Percentiles rank a stretch among this genome's conserved stretches.
Evolutionary conservation across 768 basidiomycete genomes (phyloP).

Genomic region (Cystoderma amianthinum): DNA sequence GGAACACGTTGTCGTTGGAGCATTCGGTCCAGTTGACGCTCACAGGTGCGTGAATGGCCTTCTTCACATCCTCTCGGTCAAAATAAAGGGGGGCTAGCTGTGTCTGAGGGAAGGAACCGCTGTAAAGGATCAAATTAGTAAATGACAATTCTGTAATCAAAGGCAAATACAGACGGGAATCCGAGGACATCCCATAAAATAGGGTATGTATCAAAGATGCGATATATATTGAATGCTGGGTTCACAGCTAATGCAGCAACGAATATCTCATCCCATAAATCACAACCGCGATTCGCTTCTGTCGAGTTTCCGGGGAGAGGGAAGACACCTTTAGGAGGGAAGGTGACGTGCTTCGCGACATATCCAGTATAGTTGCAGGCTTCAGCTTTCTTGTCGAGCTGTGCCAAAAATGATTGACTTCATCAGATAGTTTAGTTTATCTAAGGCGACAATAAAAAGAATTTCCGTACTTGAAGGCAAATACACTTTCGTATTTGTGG

Average conservation of each 20-base stretch:
- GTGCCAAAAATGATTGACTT: conserved; percentile 55
- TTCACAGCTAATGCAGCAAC: conserved; percentile 55
- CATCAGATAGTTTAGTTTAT: conserved; percentile 1
- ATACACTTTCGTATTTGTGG: conserved; percentile 62
- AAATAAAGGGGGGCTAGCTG: conserved; percentile 65
- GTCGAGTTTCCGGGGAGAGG: conserved; percentile 61
- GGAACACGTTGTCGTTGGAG: conserved; percentile 53
- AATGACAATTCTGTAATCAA: background rate
- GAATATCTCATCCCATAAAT: conserved; percentile 64
- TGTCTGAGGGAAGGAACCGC: conserved; percentile 46
- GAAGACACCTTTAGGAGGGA: conserved; percentile 58
- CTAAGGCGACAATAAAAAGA: background rate
- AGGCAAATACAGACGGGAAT: conserved; percentile 49
- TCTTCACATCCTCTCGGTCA: conserved; percentile 59
- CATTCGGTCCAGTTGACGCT: conserved; percentile 61
- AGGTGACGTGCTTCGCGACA: conserved; percentile 53
- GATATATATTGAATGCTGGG: conserved; percentile 73
- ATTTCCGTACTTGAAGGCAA: conserved; percentile 58
- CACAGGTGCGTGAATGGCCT: conserved; percentile 63
- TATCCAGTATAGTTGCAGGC: conserved; percentile 63
- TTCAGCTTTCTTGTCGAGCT: conserved; percentile 45
- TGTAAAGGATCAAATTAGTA: background rate
- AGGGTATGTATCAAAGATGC: conserved; percentile 72
- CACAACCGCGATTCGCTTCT: conserved; percentile 42
- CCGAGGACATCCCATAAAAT: conserved; percentile 76